Base-by-base conservation (phyloP, 176 grass and related monocot genomes). In the Aegilops speltoides region DNA sequence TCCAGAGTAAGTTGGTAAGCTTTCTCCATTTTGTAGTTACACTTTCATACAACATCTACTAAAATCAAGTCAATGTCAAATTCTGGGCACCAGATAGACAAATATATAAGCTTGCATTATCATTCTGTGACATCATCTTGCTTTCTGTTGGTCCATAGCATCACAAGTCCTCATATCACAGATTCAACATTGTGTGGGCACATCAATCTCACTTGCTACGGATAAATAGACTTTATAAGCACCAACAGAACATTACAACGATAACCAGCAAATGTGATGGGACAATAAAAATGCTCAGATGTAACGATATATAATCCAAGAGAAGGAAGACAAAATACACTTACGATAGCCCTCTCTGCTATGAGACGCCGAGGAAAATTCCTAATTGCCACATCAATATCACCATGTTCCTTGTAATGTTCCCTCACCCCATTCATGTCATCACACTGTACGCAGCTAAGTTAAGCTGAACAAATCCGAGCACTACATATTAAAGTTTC, bases 281-380 rank as follows among this genome's bases (percentile, higher is more conserved):
- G 19, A 64, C n/a, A 24, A 50, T 4, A 25, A 31, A 45, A 63
- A 50, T 50, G 67, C 25, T 71, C 3, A 26, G 8, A 64, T 50
- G 64, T 12, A 52, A 68, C 16, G 77, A 19, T 28, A 19, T 36
- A 24, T 41, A 24, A 64, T 41, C 25, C 26, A 70, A 57, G 41
- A 70, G 81, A 79, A 78, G 75, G 78, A 74, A 85, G 74, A 82
- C 25, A 22, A 23, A 80, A 57, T 29, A 77, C 52, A 89, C 93
- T 87, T 89, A 98, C 96, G 79, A 98, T 86, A 91, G 93, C 79
- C 84, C 93, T 98, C 86, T 98, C 90, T 64, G 94, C 86, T 72
- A 93, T 87, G 54, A 92, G 76, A 89, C 92, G 75, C 43, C 86
- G 88, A 80, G 96, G 96, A 41, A 95, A 83, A 64, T 92, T 89